Evolutionary conservation across 495 filamentous ascomycete genomes (phyloP).

Genomic region (Aspergillus panamensis): DNA sequence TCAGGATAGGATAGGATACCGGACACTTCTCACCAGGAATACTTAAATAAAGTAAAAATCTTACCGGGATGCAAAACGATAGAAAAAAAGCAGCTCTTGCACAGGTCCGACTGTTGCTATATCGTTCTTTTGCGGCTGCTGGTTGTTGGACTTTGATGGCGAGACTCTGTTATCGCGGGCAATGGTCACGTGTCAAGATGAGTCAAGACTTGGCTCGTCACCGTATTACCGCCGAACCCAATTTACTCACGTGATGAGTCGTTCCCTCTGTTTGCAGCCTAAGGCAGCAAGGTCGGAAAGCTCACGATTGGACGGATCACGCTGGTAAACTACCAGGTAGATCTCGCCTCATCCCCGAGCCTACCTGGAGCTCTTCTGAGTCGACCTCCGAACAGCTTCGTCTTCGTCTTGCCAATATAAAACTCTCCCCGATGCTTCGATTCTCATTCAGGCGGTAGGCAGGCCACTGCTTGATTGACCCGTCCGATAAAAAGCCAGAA

Average conservation of each 20-base stretch:
- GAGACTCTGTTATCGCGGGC: constrained; percentile 37
- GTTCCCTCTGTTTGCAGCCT: background rate
- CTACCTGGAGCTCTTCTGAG: background rate
- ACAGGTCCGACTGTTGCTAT: constrained; percentile 8
- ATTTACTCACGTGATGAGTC: constrained; percentile 4
- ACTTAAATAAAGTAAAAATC: constrained; percentile 6
- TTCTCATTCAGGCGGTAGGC: constrained; percentile 35
- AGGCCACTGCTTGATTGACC: constrained; percentile 34
- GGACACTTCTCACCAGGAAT: background rate
- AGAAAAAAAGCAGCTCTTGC: constrained; percentile 1
- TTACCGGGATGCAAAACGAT: constrained; percentile 6
- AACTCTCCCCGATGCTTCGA: constrained; percentile 21
- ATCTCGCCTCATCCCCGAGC: background rate
- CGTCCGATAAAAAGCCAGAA: background rate
- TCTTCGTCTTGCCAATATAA: background rate
- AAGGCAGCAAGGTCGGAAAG: constrained; percentile 1
- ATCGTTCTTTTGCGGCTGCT: constrained; percentile 5
- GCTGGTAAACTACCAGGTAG: background rate
- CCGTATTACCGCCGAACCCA: background rate
- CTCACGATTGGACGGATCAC: background rate
- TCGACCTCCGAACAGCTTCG: background rate
- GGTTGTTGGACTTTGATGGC: constrained; percentile 24
- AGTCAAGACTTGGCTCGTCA: constrained; percentile 11
- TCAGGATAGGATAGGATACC: background rate
- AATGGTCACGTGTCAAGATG: constrained; percentile 14